phyloP scores from a whole-genome alignment of 768 basidiomycete genomes.

The Rhodosporidiobolus sp. region DNA sequence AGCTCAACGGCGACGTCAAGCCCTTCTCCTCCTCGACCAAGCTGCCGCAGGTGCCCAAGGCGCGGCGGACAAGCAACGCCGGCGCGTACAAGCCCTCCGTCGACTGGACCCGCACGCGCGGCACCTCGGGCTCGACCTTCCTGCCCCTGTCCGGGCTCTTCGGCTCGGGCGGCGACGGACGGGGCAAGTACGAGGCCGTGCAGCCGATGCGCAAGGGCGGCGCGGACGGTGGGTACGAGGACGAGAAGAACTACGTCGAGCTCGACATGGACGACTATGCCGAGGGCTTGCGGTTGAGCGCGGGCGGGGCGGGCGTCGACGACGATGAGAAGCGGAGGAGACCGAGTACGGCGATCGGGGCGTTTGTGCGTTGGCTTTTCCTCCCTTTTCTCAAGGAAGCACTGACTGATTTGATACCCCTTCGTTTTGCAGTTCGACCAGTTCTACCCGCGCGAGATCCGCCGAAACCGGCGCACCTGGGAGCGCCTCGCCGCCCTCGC shows the following conservation, averaged over 20 bases:
- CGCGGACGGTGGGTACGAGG: not conserved
- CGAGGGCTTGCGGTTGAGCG: conserved; percentile 1
- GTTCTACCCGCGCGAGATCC: conserved; percentile 20
- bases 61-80: conserved; percentile 13
- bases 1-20: not conserved
- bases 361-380: conserved; percentile 10
- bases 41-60: conserved; percentile 18
- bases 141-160: conserved; percentile 12
- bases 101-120: conserved; percentile 18
- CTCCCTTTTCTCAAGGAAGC: not conserved
- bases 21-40: not conserved
- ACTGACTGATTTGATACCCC: too few species aligned
- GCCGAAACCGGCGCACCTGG: conserved; percentile 14
- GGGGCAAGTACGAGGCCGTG: conserved; percentile 12
- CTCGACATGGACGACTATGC: conserved; percentile 31
- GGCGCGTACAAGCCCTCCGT: not conserved
- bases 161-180: not conserved
- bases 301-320: not conserved
- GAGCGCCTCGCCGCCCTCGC: conserved; percentile 12
- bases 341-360: not conserved
- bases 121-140: conserved; percentile 8
- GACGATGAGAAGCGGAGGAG: not conserved
- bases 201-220: conserved; percentile 11
- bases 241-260: conserved; percentile 29
- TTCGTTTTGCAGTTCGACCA: conserved; percentile 36